phyloP scores from a whole-genome alignment of 1,139 yeast species.

The Nakaseomyces nivariensis region DNA sequence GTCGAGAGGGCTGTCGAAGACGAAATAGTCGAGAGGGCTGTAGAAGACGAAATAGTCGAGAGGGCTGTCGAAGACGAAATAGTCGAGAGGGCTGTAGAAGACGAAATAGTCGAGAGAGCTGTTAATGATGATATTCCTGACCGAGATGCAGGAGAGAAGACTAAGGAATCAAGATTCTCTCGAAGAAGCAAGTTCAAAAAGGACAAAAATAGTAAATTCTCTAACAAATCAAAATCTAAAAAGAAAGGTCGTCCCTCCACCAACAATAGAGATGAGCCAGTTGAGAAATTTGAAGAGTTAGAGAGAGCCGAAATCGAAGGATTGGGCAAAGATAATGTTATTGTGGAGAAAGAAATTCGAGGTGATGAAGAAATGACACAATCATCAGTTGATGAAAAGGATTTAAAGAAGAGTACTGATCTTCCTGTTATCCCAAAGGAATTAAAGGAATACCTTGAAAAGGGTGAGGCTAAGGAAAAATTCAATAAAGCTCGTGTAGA shows the following conservation, averaged over 20 bases:
- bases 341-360: background rate
- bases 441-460: constrained; percentile 4
- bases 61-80: background rate
- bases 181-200: background rate
- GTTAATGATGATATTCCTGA: constrained; percentile 4
- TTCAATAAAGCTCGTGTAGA: constrained; percentile 30
- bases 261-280: background rate
- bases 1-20: constrained; percentile 1
- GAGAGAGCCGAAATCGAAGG: background rate
- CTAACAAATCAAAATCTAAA: background rate
- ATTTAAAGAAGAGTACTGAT: background rate
- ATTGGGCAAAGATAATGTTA: background rate
- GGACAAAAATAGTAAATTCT: background rate
- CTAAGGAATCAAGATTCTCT: background rate
- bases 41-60: constrained; percentile 5
- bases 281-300: background rate
- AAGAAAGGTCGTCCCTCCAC: no score
- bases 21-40: background rate
- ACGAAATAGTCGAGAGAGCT: constrained; percentile 1
- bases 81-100: constrained; percentile 2
- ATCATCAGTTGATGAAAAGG: background rate
- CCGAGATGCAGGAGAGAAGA: background rate
- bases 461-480: background rate
- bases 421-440: background rate
- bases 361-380: background rate